Conservation (phyloP, 106 monocot species). For the Dendrobium nobile region DNA sequence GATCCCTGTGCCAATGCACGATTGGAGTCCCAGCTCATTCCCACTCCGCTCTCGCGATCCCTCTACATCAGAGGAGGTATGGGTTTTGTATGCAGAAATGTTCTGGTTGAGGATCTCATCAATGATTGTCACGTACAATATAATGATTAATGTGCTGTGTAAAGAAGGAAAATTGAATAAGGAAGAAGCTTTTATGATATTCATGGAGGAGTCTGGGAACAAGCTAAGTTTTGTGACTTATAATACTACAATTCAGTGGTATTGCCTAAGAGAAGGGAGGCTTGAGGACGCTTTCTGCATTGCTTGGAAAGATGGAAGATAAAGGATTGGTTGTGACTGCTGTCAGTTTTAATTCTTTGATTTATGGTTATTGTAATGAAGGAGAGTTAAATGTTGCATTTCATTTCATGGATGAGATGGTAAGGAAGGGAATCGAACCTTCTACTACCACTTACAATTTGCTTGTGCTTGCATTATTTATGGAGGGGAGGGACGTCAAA, state of each 20-base stretch:
- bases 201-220: conserved; percentile 54
- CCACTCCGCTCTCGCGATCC: no score
- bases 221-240: conserved; percentile 54
- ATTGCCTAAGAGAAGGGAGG: conserved; percentile 41
- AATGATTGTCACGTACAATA: conserved; percentile 62
- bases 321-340: conserved; percentile 29
- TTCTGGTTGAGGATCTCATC: conserved; percentile 48
- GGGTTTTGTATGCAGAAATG: conserved; percentile 80
- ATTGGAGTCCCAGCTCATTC: no score
- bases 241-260: conserved; percentile 64
- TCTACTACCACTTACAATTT: conserved; percentile 49
- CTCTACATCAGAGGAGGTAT: conserved; percentile 13
- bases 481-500: conserved; percentile 46
- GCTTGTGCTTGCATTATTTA: conserved; percentile 59
- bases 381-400: conserved; percentile 51
- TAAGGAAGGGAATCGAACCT: conserved; percentile 34
- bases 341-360: conserved; percentile 49
- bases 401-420: conserved; percentile 52
- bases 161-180: conserved; percentile 68
- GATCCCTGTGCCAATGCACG: no score
- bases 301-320: conserved; percentile 52
- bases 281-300: conserved; percentile 40
- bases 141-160: conserved; percentile 83
- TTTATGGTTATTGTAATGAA: conserved; percentile 52
- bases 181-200: conserved; percentile 45